Percentiles rank a stretch among this genome's conserved stretches.
phyloP scores from a whole-genome alignment of 2,329 filamentous ascomycete species.

The Fusarium coicis region DNA sequence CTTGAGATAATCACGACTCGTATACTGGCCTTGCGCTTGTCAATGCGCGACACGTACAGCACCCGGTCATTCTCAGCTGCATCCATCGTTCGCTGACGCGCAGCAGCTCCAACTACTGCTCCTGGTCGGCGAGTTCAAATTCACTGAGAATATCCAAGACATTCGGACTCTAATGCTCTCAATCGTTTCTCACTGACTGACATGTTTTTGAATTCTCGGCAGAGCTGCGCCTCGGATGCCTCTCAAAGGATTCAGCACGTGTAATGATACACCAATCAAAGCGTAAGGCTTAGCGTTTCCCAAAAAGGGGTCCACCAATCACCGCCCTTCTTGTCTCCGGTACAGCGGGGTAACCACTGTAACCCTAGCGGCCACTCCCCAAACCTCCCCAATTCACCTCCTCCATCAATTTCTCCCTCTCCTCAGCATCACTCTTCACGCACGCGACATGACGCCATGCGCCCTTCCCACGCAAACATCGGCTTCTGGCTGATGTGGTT shows the following conservation, averaged over 20 bases:
- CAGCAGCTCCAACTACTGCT: neutral
- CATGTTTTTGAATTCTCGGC: neutral
- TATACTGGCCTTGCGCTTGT: neutral
- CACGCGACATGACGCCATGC: slow-evolving; percentile 38
- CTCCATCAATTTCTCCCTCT: neutral
- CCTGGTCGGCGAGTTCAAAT: accelerated
- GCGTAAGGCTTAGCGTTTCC: neutral
- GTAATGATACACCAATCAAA: neutral
- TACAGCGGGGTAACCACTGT: slow-evolving; percentile 7
- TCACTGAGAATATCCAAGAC: no score
- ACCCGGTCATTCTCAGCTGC: neutral
- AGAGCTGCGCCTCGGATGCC: neutral
- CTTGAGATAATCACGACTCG: accelerated
- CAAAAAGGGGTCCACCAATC: neutral
- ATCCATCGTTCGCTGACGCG: no score
- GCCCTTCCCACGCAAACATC: slow-evolving; percentile 45
- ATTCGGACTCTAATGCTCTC: no score
- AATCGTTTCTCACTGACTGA: accelerated
- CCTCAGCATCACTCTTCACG: neutral
- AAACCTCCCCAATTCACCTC: neutral
- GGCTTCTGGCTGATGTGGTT: slow-evolving; percentile 48
- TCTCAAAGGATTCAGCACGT: neutral
- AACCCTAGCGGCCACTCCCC: neutral
- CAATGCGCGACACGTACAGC: accelerated
- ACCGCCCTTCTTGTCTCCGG: accelerated